Base-by-base conservation (phyloP, 139 green algal species). In the Chlorella sp. region DNA sequence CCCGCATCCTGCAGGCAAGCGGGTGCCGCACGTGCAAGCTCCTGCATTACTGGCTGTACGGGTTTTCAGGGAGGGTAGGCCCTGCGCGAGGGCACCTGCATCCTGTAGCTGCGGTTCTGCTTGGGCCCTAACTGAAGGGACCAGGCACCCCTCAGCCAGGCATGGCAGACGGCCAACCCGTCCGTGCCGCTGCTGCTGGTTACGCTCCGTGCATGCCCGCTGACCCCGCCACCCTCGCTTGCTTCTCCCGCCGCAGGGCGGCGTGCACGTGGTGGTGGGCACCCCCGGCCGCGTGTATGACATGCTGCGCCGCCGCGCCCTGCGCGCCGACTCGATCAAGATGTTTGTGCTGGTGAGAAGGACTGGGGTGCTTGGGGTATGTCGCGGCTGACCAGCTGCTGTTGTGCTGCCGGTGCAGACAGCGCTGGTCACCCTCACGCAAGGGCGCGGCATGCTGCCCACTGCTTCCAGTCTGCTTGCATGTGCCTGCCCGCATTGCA, bases 231-330 rank as follows among this genome's bases (percentile, higher is more conserved):
- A 16, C 43, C 28, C 28, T 24, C 72, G 41, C 17, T 20, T 46
- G 16, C 30, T 40, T 1, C 34, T 44, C 9, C n/a, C n/a, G 1
- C n/a, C 16, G 62, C 87, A 95, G 91, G 78, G 34, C 26, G 94
- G 94, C 60, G 94, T 97, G 64, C 95, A 96, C 89, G 96, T 98
- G 14, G 94, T 99, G n/a, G 97, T 99, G 34, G 97, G 97, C 69
- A 99, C 97, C 72, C 97, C 97, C 64, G 97, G 97, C 64, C 95
- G 97, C 78, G 97, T 99, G 68, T 99, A 98, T 85, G 97, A 99
- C 91, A 99, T 99, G 97, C 94, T 99, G 46, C 93, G 97, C 84
- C 93, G 97, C 85, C 94, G 96, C 88, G 96, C 94, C 68, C 93
- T 99, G 90, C 92, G 94, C 46, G 95, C 94, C 22, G 95, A 97